These are phyloP conservation scores for Epichloe coenophiala DNA, from an alignment of 2,329 filamentous ascomycete genomes.

Conservation along the genomic window DNA sequence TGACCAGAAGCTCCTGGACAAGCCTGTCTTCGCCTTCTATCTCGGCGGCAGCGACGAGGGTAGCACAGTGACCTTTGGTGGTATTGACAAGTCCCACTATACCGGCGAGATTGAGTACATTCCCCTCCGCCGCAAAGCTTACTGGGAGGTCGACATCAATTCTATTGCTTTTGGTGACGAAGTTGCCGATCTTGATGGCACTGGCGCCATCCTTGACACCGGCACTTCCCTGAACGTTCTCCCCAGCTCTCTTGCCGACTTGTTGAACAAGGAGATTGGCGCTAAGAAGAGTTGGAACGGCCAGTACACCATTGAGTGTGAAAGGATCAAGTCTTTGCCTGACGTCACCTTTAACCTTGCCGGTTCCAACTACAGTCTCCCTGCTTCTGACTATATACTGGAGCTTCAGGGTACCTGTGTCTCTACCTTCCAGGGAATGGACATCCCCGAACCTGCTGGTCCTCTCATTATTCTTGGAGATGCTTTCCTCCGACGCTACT, in stretches of 20 bases:
- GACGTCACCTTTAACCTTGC: conserved; percentile 84
- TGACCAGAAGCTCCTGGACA: conserved; percentile 77
- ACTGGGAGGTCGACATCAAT: conserved; percentile 98
- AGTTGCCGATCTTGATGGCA: conserved; percentile 80
- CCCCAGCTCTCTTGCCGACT: conserved; percentile 79
- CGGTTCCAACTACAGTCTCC: conserved; percentile 87
- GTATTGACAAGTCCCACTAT: conserved; percentile 67
- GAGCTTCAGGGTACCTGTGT: conserved; percentile 94
- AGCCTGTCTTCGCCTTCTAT: conserved; percentile 94
- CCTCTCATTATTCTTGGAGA: conserved; percentile 92
- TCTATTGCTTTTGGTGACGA: conserved; percentile 79
- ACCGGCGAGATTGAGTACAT: conserved; percentile 84
- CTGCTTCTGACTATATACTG: conserved; percentile 83
- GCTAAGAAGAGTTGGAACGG: conserved; percentile 97
- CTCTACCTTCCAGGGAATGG: conserved; percentile 96
- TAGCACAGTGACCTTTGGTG: conserved; percentile 84
- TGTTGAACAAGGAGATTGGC: conserved; percentile 94
- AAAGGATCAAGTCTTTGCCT: conserved; percentile 68
- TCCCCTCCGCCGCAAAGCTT: conserved; percentile 92
- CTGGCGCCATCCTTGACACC: conserved; percentile 93
- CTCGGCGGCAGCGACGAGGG: conserved; percentile 60
- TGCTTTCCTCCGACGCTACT: conserved; percentile 72
- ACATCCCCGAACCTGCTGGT: conserved; percentile 73
- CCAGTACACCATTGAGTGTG: conserved; percentile 89
- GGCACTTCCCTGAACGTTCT: conserved; percentile 96